Evolutionary conservation across 2,329 filamentous ascomycete genomes (phyloP).

Genomic region (Cladosporium austrohemisphaericum): DNA sequence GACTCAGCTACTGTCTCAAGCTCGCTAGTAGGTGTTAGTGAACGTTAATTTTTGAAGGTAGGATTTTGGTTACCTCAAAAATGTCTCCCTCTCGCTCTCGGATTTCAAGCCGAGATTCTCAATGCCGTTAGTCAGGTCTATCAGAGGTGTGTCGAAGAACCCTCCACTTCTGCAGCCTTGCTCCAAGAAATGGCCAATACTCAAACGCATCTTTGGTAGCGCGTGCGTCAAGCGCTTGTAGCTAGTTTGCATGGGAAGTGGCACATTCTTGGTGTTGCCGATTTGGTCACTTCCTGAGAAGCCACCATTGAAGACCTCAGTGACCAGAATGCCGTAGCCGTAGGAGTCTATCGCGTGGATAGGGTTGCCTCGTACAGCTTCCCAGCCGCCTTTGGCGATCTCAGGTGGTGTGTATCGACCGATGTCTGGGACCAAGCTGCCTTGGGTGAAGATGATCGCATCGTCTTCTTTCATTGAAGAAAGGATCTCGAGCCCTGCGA

Average conservation of each 20-base stretch:
- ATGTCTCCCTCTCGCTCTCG: conserved; percentile 76
- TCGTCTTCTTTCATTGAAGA: conserved; percentile 97
- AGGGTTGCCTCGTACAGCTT: conserved; percentile 77
- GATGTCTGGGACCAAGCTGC: conserved; percentile 80
- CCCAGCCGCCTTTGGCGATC: conserved; percentile 83
- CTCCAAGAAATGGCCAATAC: conserved; percentile 80
- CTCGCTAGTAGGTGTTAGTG: conserved; percentile 48
- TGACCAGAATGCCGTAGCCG: conserved; percentile 77
- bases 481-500: conserved; percentile 87
- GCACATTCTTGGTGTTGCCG: conserved; percentile 79
- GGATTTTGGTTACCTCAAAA: conserved; percentile 59
- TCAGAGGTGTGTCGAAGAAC: conserved; percentile 90
- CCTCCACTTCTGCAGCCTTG: conserved; percentile 77
- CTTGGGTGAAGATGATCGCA: conserved; percentile 86
- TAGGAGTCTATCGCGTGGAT: conserved; percentile 82
- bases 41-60: background rate
- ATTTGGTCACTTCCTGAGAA: conserved; percentile 75
- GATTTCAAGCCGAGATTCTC: conserved; percentile 88
- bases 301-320: conserved; percentile 86
- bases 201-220: conserved; percentile 84
- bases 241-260: conserved; percentile 80
- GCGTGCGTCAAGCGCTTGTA: conserved; percentile 86
- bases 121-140: conserved; percentile 86
- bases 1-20: conserved; percentile 69
- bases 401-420: conserved; percentile 84